Evolutionary conservation across 495 filamentous ascomycete genomes (phyloP), one percentile per base, ranked within the genome.

Genomic region (Apodospora peruviana): DNA sequence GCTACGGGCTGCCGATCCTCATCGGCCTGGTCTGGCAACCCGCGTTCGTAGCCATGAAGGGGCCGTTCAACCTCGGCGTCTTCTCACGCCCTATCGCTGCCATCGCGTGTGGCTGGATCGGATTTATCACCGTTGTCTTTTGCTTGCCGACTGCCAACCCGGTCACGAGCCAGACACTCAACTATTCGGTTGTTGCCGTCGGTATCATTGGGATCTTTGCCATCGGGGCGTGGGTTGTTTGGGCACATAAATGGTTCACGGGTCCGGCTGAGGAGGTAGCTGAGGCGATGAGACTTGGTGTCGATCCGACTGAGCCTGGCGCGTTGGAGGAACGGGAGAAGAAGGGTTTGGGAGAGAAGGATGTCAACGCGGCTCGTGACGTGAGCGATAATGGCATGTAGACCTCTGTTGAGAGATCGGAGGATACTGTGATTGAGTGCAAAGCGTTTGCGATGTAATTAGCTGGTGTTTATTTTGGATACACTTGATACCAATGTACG

Each of bases 1-100:
- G 72, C 45, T 88, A 87, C 60, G 82, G 80, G 2, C 61, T 82
- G 16, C 84, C 81, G 0, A 84, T 86, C 51, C 64, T 86, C 35
- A 80, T 80, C 49, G 76, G 71, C 0, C 40, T 78, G 16, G 60
- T 81, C 43, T 82, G 71, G 59, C 62, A 61, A 40, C 17, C 24
- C 0, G 52, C 59, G 3, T 69, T 70, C 50, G 69, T 56, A 12
- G 61, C 68, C 21, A 65, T 66, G 47, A 75, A 79, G 40, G 81
- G 79, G 0, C 82, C 81, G 9, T 84, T 80, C 60, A 76, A 81
- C 41, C 72, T 86, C 7, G 68, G 76, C 3, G 53, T 65, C 2
- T 68, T 79, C 11, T 80, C 75, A 3, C 68, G 78, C 25, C 73
- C 72, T 0, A 67, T 85, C 8, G 77, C 76, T 1, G 35, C 75